Evolutionary conservation across 257 asterid species (phyloP).

Genomic region (Plectranthus barbatus): DNA sequence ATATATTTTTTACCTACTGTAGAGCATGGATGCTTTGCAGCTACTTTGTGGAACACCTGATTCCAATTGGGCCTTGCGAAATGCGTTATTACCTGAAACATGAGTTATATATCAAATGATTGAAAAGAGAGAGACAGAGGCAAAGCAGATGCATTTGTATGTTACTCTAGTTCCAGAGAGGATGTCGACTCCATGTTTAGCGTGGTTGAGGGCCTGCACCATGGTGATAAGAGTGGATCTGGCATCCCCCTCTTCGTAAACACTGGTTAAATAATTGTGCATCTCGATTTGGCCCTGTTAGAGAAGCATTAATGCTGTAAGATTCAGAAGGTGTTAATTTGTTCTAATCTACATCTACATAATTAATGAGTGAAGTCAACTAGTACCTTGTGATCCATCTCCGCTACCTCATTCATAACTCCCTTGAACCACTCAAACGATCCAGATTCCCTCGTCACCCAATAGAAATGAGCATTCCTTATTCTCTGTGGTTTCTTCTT

Average conservation of each 20-base stretch:
- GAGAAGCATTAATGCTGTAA: no score
- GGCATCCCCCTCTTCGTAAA: conserved; percentile 94
- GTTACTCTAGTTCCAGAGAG: conserved; percentile 88
- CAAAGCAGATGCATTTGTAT: neutral
- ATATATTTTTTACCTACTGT: conserved; percentile 55
- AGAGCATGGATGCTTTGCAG: conserved; percentile 69
- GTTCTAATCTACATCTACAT: no score
- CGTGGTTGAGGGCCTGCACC: conserved; percentile 96
- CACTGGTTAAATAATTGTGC: conserved; percentile 91
- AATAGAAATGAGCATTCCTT: conserved; percentile 69
- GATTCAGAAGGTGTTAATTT: no score
- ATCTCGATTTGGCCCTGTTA: conserved; percentile 89
- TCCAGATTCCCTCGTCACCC: conserved; percentile 96
- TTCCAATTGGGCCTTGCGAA: conserved; percentile 62
- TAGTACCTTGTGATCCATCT: conserved; percentile 83
- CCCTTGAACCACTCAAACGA: conserved; percentile 97
- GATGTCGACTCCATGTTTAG: conserved; percentile 92
- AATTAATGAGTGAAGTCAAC: no score
- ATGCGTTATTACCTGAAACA: conserved; percentile 69
- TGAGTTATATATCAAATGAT: conserved; percentile 1
- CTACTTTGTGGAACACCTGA: conserved; percentile 74
- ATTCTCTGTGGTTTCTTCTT: conserved; percentile 48
- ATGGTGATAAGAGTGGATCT: conserved; percentile 89
- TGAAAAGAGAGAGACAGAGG: no score
- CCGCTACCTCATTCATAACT: conserved; percentile 89